Percentiles rank a stretch among this genome's conserved stretches.
phyloP scores from a whole-genome alignment of 2,329 filamentous ascomycete species.

The Talaromyces marneffei region DNA sequence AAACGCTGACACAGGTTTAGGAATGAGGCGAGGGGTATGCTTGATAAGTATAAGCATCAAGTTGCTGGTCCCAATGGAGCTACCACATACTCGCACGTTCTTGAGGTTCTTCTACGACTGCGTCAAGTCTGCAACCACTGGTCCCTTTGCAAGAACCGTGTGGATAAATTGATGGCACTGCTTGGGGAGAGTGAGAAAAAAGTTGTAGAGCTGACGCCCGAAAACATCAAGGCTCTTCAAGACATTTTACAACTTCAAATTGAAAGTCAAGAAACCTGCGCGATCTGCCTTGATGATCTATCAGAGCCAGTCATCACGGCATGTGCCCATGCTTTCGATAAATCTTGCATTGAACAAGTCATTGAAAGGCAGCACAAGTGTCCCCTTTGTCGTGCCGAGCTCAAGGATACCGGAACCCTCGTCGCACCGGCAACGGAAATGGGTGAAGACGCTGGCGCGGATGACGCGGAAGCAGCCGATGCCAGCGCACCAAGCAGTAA shows the following conservation, averaged over 20 bases:
- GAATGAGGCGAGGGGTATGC: slow-evolving; percentile 66
- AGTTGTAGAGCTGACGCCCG: slow-evolving; percentile 62
- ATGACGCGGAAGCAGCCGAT: slow-evolving; percentile 57
- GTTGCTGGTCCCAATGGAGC: slow-evolving; percentile 34
- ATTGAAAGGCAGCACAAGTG: slow-evolving; percentile 73
- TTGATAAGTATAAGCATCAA: slow-evolving; percentile 50
- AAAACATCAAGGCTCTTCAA: slow-evolving; percentile 67
- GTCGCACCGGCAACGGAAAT: slow-evolving; percentile 60
- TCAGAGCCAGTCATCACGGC: slow-evolving; percentile 72
- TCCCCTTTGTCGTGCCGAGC: slow-evolving; percentile 71
- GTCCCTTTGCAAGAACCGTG: slow-evolving; percentile 69
- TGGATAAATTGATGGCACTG: slow-evolving; percentile 65
- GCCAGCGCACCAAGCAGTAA: slow-evolving; percentile 68
- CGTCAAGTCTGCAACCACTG: slow-evolving; percentile 86
- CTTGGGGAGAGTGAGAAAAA: slow-evolving; percentile 56
- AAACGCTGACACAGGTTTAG: slow-evolving; percentile 32
- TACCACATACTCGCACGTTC: slow-evolving; percentile 64
- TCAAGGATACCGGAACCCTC: slow-evolving; percentile 56
- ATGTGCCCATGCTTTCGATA: slow-evolving; percentile 77
- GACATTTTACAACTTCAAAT: slow-evolving; percentile 69
- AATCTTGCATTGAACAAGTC: slow-evolving; percentile 65
- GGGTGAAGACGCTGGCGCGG: slow-evolving; percentile 44
- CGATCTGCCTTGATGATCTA: slow-evolving; percentile 70
- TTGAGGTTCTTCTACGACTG: slow-evolving; percentile 76
- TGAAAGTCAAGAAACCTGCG: slow-evolving; percentile 75